Conservation (phyloP, 202 grass and related monocot genomes). For the Cymbopogon flexuosus region DNA sequence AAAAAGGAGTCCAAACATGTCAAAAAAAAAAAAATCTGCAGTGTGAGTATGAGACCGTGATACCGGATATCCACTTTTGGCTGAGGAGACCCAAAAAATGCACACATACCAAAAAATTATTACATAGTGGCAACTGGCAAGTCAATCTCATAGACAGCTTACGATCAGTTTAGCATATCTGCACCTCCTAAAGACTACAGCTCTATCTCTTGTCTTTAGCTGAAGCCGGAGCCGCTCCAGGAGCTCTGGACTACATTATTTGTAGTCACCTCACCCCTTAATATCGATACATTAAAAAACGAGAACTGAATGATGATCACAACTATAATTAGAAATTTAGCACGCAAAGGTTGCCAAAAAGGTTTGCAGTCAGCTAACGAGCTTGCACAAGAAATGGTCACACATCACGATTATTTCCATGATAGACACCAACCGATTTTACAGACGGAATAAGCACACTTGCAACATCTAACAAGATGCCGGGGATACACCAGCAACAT, state of each 20-base stretch:
- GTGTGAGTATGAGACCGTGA: not conserved
- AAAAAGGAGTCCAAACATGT: not conserved
- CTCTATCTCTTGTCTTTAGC: not conserved
- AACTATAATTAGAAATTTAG: not conserved
- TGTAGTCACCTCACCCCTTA: not conserved
- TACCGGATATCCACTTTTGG: not conserved
- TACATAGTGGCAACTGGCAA: not conserved
- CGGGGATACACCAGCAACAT: not conserved
- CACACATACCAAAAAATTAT: not conserved
- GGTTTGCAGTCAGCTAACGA: not conserved
- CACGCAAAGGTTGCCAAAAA: not conserved
- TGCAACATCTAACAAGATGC: not conserved
- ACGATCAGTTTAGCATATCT: no score
- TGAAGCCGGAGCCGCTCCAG: not conserved
- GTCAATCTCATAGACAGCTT: no score
- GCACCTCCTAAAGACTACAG: no score
- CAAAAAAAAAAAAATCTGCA: not conserved
- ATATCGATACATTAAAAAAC: not conserved
- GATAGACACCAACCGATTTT: not conserved
- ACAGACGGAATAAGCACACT: not conserved
- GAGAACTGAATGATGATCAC: not conserved
- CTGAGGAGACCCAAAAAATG: not conserved
- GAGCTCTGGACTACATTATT: not conserved
- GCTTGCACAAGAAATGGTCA: not conserved
- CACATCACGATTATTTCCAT: not conserved